phyloP scores from a whole-genome alignment of 495 filamentous ascomycete genomes.

The Peziza echinospora region DNA sequence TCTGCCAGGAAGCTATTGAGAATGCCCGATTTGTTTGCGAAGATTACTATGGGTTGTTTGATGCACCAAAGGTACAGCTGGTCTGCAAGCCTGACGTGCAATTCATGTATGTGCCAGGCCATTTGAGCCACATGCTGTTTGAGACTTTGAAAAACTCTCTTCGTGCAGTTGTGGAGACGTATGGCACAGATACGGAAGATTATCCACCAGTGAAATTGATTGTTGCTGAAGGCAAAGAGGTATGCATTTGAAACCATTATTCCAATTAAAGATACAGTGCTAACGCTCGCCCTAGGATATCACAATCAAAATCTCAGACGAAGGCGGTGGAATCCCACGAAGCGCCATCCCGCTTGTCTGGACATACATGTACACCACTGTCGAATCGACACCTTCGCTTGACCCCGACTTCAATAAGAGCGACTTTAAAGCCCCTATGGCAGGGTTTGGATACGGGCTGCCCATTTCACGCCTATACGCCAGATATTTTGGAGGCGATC shows the following conservation, averaged over 20 bases:
- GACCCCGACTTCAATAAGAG: conserved; percentile 98
- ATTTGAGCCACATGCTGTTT: conserved; percentile 96
- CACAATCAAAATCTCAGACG: conserved; percentile 91
- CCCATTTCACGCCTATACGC: conserved; percentile 88
- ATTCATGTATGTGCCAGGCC: conserved; percentile 98
- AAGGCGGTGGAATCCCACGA: conserved; percentile 84
- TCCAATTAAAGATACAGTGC: background rate
- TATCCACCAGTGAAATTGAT: conserved; percentile 95
- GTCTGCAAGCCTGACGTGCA: conserved; percentile 80
- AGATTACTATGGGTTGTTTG: conserved; percentile 94
- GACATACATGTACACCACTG: conserved; percentile 99
- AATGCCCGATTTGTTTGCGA: conserved; percentile 97
- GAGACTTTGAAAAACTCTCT: conserved; percentile 97
- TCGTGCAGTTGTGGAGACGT: conserved; percentile 85
- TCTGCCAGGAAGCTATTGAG: conserved; percentile 91
- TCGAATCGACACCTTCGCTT: conserved; percentile 80
- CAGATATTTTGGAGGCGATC: conserved; percentile 86
- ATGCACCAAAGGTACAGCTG: conserved; percentile 88
- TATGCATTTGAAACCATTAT: conserved; percentile 1
- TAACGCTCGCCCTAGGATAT: conserved; percentile 41
- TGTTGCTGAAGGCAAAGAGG: conserved; percentile 82
- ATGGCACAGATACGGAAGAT: conserved; percentile 82
- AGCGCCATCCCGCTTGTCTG: conserved; percentile 85
- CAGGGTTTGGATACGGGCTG: conserved; percentile 88
- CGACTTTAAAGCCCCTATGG: conserved; percentile 99